phyloP scores from a whole-genome alignment of 176 grass and related monocot species.

The Leersia perrieri region DNA sequence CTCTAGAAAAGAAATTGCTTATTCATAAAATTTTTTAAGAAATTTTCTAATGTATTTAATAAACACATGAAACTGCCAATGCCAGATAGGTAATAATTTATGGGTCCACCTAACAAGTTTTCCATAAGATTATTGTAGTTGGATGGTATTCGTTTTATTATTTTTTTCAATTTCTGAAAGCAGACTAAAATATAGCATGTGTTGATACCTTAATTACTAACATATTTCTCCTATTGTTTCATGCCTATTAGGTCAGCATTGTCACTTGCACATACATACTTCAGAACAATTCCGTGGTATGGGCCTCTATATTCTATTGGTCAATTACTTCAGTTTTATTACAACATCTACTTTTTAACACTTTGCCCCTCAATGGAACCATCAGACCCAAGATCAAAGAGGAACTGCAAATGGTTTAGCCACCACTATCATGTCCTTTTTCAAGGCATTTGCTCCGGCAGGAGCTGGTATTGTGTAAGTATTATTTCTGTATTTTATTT shows the following conservation, averaged over 20 bases:
- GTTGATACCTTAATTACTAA: neutral
- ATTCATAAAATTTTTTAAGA: too few relatives aligned
- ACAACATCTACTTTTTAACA: neutral
- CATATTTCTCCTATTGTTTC: neutral
- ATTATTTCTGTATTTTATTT: neutral
- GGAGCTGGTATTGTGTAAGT: too few relatives aligned
- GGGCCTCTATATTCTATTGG: neutral
- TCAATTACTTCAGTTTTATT: neutral
- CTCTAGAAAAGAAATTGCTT: neutral
- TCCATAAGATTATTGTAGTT: neutral
- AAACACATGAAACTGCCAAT: too few relatives aligned
- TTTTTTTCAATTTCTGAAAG: neutral
- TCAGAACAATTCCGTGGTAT: constrained; percentile 59
- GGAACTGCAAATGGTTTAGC: too few relatives aligned
- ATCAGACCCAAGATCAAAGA: neutral
- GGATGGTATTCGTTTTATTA: too few relatives aligned
- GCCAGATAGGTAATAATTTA: too few relatives aligned
- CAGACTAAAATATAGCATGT: neutral
- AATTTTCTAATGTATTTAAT: too few relatives aligned
- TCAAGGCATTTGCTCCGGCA: too few relatives aligned
- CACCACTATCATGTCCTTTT: too few relatives aligned
- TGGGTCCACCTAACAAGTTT: neutral
- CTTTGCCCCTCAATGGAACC: neutral
- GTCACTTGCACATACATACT: constrained; percentile 43
- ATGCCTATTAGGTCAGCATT: constrained; percentile 34